Percentiles rank a stretch among this genome's conserved stretches.
Evolutionary conservation across 2,329 filamentous ascomycete genomes (phyloP).

Genomic region (Geosmithia flava): DNA sequence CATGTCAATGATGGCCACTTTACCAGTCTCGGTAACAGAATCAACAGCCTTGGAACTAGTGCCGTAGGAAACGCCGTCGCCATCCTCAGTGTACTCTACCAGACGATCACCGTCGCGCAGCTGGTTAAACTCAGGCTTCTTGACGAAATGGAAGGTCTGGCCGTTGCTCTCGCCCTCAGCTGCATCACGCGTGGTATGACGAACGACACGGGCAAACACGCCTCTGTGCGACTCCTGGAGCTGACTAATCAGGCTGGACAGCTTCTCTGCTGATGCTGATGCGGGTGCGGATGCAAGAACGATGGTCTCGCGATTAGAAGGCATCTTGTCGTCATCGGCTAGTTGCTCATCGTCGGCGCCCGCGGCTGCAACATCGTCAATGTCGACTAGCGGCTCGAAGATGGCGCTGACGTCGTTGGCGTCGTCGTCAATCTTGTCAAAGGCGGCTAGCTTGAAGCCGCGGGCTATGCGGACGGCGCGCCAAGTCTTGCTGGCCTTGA

Average conservation of each 20-base stretch:
- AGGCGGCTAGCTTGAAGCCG: slow-evolving; percentile 58
- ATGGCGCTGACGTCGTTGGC: slow-evolving; percentile 55
- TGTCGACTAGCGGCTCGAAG: slow-evolving; percentile 36
- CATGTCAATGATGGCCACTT: slow-evolving; percentile 46
- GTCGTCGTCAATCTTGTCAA: slow-evolving; percentile 85
- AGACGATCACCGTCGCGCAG: slow-evolving; percentile 48
- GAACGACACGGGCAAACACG: slow-evolving; percentile 47
- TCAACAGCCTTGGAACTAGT: slow-evolving; percentile 42
- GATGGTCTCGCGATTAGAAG: slow-evolving; percentile 40
- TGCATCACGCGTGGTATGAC: slow-evolving; percentile 40
- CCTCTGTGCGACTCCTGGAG: slow-evolving; percentile 52
- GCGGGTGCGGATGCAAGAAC: slow-evolving; percentile 20
- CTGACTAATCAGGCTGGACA: slow-evolving; percentile 51
- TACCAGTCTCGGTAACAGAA: slow-evolving; percentile 36
- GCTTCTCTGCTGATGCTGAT: slow-evolving; percentile 4
- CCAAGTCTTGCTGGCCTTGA: slow-evolving; percentile 85
- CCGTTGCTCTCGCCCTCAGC: slow-evolving; percentile 38
- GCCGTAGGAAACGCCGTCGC: slow-evolving; percentile 36
- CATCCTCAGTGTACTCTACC: slow-evolving; percentile 39
- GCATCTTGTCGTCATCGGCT: slow-evolving; percentile 14
- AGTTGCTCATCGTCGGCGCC: slow-evolving; percentile 10
- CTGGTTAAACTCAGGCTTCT: slow-evolving; percentile 39
- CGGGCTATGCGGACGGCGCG: slow-evolving; percentile 72
- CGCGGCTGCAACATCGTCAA: slow-evolving; percentile 17
- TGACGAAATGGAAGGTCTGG: slow-evolving; percentile 43